Evolutionary conservation across 192 early-diverging fungal species (phyloP), one percentile per base, ranked within the genome.

Genomic region (Kappamyces sp.): DNA sequence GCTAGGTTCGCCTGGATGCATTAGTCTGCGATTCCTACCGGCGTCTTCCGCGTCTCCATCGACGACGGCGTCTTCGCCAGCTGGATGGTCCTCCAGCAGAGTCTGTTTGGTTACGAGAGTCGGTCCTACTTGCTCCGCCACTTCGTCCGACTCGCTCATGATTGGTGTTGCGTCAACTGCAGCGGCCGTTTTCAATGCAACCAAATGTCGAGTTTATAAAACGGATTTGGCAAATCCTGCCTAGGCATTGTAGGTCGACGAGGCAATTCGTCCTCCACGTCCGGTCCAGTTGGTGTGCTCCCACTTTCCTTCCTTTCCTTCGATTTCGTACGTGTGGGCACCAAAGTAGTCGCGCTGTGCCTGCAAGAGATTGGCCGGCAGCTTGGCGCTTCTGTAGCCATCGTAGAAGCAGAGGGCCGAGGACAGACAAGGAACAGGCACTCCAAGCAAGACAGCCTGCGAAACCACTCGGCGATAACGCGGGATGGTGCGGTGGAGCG

Each of bases 201-300:
- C 23, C 23, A 23, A 23, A 23, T 23, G 23, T 23, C 23, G 23
- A 23, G 23, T 23, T 23, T 23, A 23, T 23, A 23, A 23, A 23
- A 23, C 23, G 23, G 23, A 23, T 23, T 23, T 23, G 23, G 23
- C 23, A 23, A 23, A 23, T 35, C 42, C 49, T 31, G 33, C 7
- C 75, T 75, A 89, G 53, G 74, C 87, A 13, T 86, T 70, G 67
- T 89, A 89, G 57, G 79, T 87, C 43, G 81, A 76, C 1, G 84
- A 82, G 44, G 79, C 74, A 52, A 90, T 84, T 60, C 83, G 79
- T 44, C 86, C 94, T 69, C 94, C 94, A 58, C 86, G 85, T 50
- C 93, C 94, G 64, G 93, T 96, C 94, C 93, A 98, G 90, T 98
- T 98, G 74, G 92, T 89, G 87, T 98, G 94, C 53, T 91, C 71